phyloP scores from a whole-genome alignment of 331 rosid species.

The Saraca asoca region DNA sequence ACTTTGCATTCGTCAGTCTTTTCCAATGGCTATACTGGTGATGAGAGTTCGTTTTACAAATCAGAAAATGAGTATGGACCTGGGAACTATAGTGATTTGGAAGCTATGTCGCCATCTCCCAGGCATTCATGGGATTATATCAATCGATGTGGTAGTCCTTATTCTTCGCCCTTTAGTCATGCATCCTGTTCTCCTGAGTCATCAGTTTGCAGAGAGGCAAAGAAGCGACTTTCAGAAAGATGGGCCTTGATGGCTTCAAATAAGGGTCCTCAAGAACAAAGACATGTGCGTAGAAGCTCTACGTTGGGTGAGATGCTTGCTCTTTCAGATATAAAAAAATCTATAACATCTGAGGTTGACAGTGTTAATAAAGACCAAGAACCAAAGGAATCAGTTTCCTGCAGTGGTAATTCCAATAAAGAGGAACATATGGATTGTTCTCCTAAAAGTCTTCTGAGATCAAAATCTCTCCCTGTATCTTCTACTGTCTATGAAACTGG shows the following conservation, averaged over 20 bases:
- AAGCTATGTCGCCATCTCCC: slow-evolving; percentile 68
- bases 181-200: slow-evolving; percentile 84
- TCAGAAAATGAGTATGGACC: slow-evolving; percentile 67
- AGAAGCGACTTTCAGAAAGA: slow-evolving; percentile 91
- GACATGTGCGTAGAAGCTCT: slow-evolving; percentile 58
- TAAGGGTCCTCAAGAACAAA: slow-evolving; percentile 60
- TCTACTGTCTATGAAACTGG: slow-evolving; percentile 55
- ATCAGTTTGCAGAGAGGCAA: slow-evolving; percentile 88
- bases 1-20: slow-evolving; percentile 60
- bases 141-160: slow-evolving; percentile 63
- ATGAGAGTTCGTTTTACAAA: slow-evolving; percentile 81
- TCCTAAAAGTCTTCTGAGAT: slow-evolving; percentile 66
- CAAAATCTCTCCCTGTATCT: slow-evolving; percentile 67
- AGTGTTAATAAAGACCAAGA: slow-evolving; percentile 49
- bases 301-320: slow-evolving; percentile 98
- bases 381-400: slow-evolving; percentile 49
- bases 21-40: slow-evolving; percentile 77
- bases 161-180: slow-evolving; percentile 74
- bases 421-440: slow-evolving; percentile 40
- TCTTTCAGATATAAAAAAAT: slow-evolving; percentile 65
- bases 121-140: slow-evolving; percentile 83
- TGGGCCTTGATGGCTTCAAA: slow-evolving; percentile 77
- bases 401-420: slow-evolving; percentile 48
- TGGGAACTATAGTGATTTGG: slow-evolving; percentile 74
- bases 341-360: slow-evolving; percentile 45